Percentiles rank a stretch among this genome's conserved stretches.
Conservation (phyloP, 371 early-diverging fungal genomes). For the Haplosporangium sp. region DNA sequence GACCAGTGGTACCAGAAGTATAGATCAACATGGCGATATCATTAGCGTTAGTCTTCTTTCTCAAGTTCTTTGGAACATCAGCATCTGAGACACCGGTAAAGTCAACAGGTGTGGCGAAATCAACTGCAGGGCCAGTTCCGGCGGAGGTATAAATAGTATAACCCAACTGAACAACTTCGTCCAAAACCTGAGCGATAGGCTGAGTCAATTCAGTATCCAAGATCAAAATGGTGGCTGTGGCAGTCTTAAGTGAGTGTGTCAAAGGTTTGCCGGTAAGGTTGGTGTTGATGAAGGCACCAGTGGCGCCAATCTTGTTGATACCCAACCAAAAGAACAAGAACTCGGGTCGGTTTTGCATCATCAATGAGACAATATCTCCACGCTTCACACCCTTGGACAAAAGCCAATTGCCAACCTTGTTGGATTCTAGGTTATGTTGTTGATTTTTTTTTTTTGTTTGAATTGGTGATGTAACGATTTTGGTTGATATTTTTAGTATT, state of each 20-base stretch:
- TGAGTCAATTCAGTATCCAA: slow-evolving; percentile 41
- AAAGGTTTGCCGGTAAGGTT: slow-evolving; percentile 53
- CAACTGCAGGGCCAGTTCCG: slow-evolving; percentile 13
- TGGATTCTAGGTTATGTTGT: slow-evolving; percentile 27
- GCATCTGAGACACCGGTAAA: slow-evolving; percentile 23
- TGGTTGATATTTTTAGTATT: neutral
- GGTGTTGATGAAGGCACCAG: slow-evolving; percentile 56
- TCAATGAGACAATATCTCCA: slow-evolving; percentile 50
- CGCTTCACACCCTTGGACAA: slow-evolving; percentile 55
- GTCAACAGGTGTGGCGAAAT: slow-evolving; percentile 43
- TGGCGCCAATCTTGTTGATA: slow-evolving; percentile 53
- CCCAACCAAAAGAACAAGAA: slow-evolving; percentile 57
- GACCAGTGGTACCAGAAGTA: slow-evolving; percentile 90
- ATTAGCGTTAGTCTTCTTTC: slow-evolving; percentile 58
- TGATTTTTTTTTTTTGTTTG: neutral
- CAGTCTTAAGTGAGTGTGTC: slow-evolving; percentile 48
- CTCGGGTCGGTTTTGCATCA: slow-evolving; percentile 55
- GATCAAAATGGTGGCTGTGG: slow-evolving; percentile 42
- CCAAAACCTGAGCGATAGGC: slow-evolving; percentile 30
- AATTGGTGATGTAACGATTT: neutral
- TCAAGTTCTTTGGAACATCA: slow-evolving; percentile 33
- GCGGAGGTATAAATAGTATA: slow-evolving; percentile 45
- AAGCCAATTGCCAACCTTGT: slow-evolving; percentile 49
- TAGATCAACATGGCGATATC: slow-evolving; percentile 92
- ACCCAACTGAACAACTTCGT: slow-evolving; percentile 44